Evolutionary conservation across 371 early-diverging fungal genomes (phyloP).

Genomic region (Gilbertella persicaria): DNA sequence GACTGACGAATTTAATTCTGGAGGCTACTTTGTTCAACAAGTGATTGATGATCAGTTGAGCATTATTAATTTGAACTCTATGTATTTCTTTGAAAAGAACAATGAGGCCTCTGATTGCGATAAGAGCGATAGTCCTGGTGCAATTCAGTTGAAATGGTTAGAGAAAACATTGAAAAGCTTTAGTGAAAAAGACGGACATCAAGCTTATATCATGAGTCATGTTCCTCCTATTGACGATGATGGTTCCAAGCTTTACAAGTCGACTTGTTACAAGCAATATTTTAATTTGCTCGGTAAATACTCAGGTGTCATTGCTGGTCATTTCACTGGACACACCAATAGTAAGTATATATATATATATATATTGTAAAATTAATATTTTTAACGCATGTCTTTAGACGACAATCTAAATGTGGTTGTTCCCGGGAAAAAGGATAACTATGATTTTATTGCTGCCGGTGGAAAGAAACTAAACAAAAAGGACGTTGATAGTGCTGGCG

Average conservation of each 20-base stretch:
- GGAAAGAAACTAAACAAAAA: background rate
- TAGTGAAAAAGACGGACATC: slow-evolving; percentile 4
- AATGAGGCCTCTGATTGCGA: slow-evolving; percentile 27
- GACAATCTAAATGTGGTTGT: slow-evolving; percentile 26
- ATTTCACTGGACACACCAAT: slow-evolving; percentile 59
- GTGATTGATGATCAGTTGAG: slow-evolving; percentile 18
- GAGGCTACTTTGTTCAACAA: slow-evolving; percentile 32
- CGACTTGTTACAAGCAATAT: slow-evolving; percentile 37
- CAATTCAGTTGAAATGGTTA: slow-evolving; percentile 38
- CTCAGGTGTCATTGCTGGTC: slow-evolving; percentile 41
- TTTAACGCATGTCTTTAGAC: too few relatives aligned
- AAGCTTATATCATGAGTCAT: slow-evolving; percentile 51
- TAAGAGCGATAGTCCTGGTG: slow-evolving; percentile 21
- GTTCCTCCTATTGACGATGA: slow-evolving; percentile 50
- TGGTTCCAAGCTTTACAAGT: slow-evolving; percentile 21
- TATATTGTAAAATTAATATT: background rate
- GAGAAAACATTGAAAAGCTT: slow-evolving; percentile 15
- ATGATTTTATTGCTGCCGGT: slow-evolving; percentile 7
- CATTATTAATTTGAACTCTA: slow-evolving; percentile 27
- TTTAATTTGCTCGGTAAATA: slow-evolving; percentile 46
- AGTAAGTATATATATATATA: slow-evolving; percentile 9
- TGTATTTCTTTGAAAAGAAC: slow-evolving; percentile 36
- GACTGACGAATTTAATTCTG: slow-evolving; percentile 13
- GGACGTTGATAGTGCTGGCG: slow-evolving; percentile 8
- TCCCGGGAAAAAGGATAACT: background rate